These are phyloP conservation scores for Aspergillus niger DNA, from an alignment of 2,329 filamentous ascomycete genomes.

Conservation along the genomic window DNA sequence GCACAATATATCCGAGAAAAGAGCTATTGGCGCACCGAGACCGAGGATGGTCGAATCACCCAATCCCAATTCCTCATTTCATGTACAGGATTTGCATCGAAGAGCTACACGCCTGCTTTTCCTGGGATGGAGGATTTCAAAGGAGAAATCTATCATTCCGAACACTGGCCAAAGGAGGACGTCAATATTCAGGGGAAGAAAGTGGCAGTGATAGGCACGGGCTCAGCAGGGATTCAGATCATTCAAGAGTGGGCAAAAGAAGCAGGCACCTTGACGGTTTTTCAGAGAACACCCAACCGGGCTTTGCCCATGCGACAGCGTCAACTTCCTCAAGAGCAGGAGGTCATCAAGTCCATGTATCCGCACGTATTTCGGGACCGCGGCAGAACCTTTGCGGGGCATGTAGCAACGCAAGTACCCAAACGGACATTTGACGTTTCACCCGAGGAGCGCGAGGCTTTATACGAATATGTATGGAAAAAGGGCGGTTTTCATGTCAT, in stretches of 20 bases:
- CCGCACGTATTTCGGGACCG: constrained; percentile 54
- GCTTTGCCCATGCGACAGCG: constrained; percentile 62
- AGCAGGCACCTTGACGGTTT: constrained; percentile 52
- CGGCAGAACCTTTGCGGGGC: constrained; percentile 55
- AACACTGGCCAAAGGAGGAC: constrained; percentile 53
- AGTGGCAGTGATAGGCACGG: constrained; percentile 58
- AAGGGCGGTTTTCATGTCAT: constrained; percentile 58
- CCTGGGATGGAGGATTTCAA: constrained; percentile 48
- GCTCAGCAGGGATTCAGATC: constrained; percentile 58
- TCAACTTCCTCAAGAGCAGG: constrained; percentile 53
- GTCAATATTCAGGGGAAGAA: constrained; percentile 51
- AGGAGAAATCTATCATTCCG: constrained; percentile 57
- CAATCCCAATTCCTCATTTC: constrained; percentile 48
- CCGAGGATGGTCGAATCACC: constrained; percentile 41
- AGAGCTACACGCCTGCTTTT: constrained; percentile 45
- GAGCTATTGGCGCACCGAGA: constrained; percentile 49
- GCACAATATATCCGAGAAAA: constrained; percentile 43
- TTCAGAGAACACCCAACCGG: constrained; percentile 68
- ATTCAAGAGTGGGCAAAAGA: constrained; percentile 59
- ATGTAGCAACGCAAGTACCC: constrained; percentile 54
- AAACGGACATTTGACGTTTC: constrained; percentile 55
- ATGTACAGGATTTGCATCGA: constrained; percentile 49
- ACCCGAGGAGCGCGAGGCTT: constrained; percentile 50
- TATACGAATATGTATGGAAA: constrained; percentile 54
- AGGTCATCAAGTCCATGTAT: constrained; percentile 46